Evolutionary conservation across 164 flowering plant species (phyloP), one percentile per base, ranked within the genome.

Genomic region (Annona cherimola): DNA sequence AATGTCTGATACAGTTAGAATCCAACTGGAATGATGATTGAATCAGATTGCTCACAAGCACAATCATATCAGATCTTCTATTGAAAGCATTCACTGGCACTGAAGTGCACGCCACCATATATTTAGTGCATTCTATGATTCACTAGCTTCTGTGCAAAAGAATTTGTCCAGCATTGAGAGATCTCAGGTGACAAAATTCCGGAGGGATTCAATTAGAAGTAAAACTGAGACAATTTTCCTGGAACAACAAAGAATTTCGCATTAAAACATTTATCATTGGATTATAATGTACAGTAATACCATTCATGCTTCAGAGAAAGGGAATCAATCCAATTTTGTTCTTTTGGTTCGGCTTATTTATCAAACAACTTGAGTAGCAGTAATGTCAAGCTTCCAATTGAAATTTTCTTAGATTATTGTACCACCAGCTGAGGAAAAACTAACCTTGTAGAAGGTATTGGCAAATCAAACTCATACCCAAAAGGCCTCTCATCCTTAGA

Each of bases 401-500:
- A 26, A 26, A 26, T 26, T 26, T 26, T 26, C 35, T 26, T 26
- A 26, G 35, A 26, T 26, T 26, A 26, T 26, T 26, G 35, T 26
- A 26, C 35, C 35, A 26, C 35, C 35, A 26, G 35, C 35, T 26
- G 35, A 26, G 35, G 35, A 26, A 26, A 26, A 26, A 26, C 35
- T 26, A 50, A 7, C 57, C 57, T 5, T 2, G 9, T 50, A 8
- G 57, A 50, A 11, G 57, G 57, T 50, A 50, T 1, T 50, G 14
- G 14, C 57, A 50, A 11, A 11, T 50, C 57, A 50, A 50, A 50
- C 57, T 50, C 14, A 16, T 16, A 50, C 57, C 14, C 2, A 50
- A 8, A 50, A 50, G 9, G 14, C 57, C 57, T 50, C 57, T 16
- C 9, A 50, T 5, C 14, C 18, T 84, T 78, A 90, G 68, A 90